phyloP scores from a whole-genome alignment of 2,329 filamentous ascomycete genomes.

The Sclerotinia sclerotiorum region DNA sequence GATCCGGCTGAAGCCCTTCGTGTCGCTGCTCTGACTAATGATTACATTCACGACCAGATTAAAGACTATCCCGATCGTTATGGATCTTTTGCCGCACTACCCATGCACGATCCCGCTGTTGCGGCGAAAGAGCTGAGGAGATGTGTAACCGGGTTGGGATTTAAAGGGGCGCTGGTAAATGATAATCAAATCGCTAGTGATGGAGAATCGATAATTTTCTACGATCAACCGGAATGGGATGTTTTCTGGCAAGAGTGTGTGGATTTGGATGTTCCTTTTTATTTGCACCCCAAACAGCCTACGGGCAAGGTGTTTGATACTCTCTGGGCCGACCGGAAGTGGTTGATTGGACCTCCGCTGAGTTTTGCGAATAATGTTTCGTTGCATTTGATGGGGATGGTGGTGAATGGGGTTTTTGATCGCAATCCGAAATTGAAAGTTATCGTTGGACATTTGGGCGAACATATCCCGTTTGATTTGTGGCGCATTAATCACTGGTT shows the following conservation, averaged over 20 bases:
- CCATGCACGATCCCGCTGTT: conserved; percentile 54
- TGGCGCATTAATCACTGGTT: conserved; percentile 56
- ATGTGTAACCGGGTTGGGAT: conserved; percentile 57
- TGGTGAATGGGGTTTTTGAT: conserved; percentile 53
- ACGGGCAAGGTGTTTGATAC: conserved; percentile 57
- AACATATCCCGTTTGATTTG: conserved; percentile 51
- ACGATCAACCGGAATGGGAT: conserved; percentile 61
- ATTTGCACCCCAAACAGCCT: conserved; percentile 59
- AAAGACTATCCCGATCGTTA: conserved; percentile 42
- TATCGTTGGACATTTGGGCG: conserved; percentile 51
- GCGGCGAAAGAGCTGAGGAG: conserved; percentile 52
- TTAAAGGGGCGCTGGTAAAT: conserved; percentile 62
- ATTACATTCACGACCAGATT: conserved; percentile 33
- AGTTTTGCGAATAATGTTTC: conserved; percentile 59
- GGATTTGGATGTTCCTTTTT: conserved; percentile 63
- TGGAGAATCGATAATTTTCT: conserved; percentile 63
- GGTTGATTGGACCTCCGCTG: conserved; percentile 59
- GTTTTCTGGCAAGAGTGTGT: conserved; percentile 59
- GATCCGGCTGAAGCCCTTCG: conserved; percentile 46
- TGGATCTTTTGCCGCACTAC: conserved; percentile 51
- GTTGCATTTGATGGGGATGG: conserved; percentile 55
- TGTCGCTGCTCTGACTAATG: conserved; percentile 44
- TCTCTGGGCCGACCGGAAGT: conserved; percentile 58
- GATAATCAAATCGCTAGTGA: conserved; percentile 61
- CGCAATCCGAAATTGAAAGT: conserved; percentile 48